These are phyloP conservation scores for Hippophae gyantsensis DNA, from an alignment of 306 rosid genomes.

Conservation along the genomic window DNA sequence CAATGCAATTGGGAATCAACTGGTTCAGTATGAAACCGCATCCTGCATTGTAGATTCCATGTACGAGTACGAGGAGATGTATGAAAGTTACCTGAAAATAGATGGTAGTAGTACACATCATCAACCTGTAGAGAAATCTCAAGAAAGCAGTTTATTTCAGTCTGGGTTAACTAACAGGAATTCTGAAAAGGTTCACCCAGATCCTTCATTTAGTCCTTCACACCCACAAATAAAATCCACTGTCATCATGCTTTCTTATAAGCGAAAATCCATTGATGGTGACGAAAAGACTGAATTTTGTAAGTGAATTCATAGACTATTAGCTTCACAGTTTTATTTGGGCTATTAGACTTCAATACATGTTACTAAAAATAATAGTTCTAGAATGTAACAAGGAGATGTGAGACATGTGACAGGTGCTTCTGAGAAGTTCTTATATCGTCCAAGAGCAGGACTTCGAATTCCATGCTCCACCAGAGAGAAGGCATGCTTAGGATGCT, in stretches of 20 bases:
- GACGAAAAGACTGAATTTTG: conserved; percentile 36
- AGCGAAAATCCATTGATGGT: conserved; percentile 54
- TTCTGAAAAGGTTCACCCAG: conserved; percentile 2
- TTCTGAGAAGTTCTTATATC: conserved; percentile 51
- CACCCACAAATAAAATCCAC: conserved; percentile 41
- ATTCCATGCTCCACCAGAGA: conserved; percentile 45
- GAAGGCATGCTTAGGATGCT: conserved; percentile 40
- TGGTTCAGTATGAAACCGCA: conserved; percentile 62
- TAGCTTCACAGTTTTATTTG: neutral
- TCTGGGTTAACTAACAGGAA: conserved; percentile 1
- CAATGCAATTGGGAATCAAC: conserved; percentile 46
- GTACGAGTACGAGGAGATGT: conserved; percentile 49
- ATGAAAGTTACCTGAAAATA: conserved; percentile 61
- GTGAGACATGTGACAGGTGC: conserved; percentile 33
- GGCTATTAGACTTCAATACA: neutral
- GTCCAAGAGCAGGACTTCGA: conserved; percentile 51
- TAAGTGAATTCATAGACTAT: conserved; percentile 21
- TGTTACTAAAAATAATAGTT: neutral
- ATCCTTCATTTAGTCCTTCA: conserved; percentile 14
- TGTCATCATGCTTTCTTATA: conserved; percentile 63
- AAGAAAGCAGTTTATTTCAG: conserved; percentile 30
- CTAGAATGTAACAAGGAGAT: neutral
- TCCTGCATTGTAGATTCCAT: conserved; percentile 58
- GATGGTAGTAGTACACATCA: conserved; percentile 29
- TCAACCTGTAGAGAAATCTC: conserved; percentile 38